Evolutionary conservation across 495 filamentous ascomycete genomes (phyloP).

Genomic region (Melanomma pulvis-pyrius): DNA sequence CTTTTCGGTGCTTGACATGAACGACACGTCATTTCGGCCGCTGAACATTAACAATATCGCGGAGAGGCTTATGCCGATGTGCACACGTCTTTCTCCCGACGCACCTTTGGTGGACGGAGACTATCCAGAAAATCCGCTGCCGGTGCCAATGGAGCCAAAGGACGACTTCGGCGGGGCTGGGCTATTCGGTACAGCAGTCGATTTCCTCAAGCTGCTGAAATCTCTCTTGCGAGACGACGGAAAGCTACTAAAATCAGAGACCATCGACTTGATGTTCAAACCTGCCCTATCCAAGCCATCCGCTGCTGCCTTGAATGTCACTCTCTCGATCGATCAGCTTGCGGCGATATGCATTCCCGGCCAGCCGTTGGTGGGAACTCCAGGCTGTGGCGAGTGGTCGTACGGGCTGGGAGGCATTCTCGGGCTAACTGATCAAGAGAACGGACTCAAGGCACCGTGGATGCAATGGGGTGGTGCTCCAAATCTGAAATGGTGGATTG

Average conservation of each 20-base stretch:
- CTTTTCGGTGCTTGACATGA: slow-evolving; percentile 50
- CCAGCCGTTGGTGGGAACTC: slow-evolving; percentile 20
- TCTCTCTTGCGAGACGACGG: slow-evolving; percentile 53
- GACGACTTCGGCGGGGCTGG: slow-evolving; percentile 59
- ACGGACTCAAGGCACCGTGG: slow-evolving; percentile 38
- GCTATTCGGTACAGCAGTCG: slow-evolving; percentile 51
- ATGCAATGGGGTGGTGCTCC: slow-evolving; percentile 40
- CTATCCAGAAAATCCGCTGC: slow-evolving; percentile 12
- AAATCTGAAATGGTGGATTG: slow-evolving; percentile 42
- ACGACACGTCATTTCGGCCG: slow-evolving; percentile 48
- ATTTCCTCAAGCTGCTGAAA: slow-evolving; percentile 55
- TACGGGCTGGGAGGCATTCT: slow-evolving; percentile 44
- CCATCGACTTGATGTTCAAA: slow-evolving; percentile 57
- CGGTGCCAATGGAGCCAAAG: slow-evolving; percentile 11
- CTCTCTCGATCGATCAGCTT: not conserved
- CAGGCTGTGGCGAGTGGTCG: slow-evolving; percentile 29
- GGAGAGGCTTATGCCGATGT: slow-evolving; percentile 22
- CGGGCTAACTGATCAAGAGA: slow-evolving; percentile 36
- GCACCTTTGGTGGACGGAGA: slow-evolving; percentile 40
- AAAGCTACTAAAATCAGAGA: slow-evolving; percentile 48
- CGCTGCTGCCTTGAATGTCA: slow-evolving; percentile 12
- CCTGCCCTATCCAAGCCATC: slow-evolving; percentile 15
- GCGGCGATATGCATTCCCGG: slow-evolving; percentile 1
- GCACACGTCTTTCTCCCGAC: not conserved
- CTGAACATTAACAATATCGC: slow-evolving; percentile 41